A percentile compares a stretch with the other conserved stretches of the same genome.
These are phyloP conservation scores for Fonsecaea multimorphosa DNA, from an alignment of 2,329 filamentous ascomycete species.

Conservation along the genomic window DNA sequence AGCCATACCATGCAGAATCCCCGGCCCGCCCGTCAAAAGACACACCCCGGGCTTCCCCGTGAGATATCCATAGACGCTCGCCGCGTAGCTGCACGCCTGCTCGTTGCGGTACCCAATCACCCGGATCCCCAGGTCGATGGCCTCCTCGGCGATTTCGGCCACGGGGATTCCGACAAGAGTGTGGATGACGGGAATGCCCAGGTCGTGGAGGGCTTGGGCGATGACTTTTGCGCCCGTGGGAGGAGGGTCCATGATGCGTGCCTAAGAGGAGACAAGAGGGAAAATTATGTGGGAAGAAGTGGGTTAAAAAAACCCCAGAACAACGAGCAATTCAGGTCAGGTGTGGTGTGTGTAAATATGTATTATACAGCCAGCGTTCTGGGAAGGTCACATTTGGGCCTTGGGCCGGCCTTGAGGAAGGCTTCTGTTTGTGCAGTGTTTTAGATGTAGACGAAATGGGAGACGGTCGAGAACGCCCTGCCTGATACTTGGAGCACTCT, in stretches of 20 bases:
- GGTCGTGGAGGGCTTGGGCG: conserved; percentile 55
- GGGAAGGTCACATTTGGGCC: too few species aligned
- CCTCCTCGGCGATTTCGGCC: conserved; percentile 64
- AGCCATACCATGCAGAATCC: conserved; percentile 64
- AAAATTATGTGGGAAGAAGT: too few species aligned
- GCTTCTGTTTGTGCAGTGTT: too few species aligned
- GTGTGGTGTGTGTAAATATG: too few species aligned
- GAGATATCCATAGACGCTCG: conserved; percentile 64
- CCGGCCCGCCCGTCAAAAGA: conserved; percentile 65
- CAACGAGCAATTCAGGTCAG: too few species aligned
- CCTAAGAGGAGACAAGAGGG: too few species aligned
- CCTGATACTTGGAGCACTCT: background rate
- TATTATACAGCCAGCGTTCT: too few species aligned
- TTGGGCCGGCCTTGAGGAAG: too few species aligned
- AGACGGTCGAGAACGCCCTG: too few species aligned
- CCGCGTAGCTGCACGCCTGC: conserved; percentile 64
- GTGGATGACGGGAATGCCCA: conserved; percentile 60
- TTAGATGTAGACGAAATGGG: too few species aligned
- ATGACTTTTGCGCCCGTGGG: conserved; percentile 55
- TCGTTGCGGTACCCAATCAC: conserved; percentile 66
- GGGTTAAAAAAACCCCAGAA: too few species aligned
- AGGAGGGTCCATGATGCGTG: conserved; percentile 9
- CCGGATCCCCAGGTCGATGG: conserved; percentile 62
- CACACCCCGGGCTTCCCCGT: conserved; percentile 63
- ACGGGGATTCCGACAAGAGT: conserved; percentile 63